Evolutionary conservation across 2,329 filamentous ascomycete genomes (phyloP).

Genomic region (Aschersonia sp.): DNA sequence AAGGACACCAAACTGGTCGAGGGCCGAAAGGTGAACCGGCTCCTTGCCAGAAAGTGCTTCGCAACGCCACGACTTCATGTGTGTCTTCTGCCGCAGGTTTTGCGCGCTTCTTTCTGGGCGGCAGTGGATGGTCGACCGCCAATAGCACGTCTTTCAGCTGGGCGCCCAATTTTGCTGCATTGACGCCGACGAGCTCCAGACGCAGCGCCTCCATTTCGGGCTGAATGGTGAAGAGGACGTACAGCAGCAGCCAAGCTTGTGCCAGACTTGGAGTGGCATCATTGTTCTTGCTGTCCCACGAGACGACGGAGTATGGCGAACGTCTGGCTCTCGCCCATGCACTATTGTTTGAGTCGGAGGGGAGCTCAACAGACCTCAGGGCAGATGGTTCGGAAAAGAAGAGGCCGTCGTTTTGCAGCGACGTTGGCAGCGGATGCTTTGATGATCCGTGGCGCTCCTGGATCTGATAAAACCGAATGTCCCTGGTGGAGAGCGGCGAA

Average conservation of each 20-base stretch:
- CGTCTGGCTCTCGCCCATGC: constrained; percentile 41
- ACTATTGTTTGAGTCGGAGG: constrained; percentile 36
- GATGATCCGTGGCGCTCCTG: constrained; percentile 13
- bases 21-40: constrained; percentile 53
- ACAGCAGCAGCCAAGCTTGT: constrained; percentile 38
- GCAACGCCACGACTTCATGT: constrained; percentile 27
- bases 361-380: constrained; percentile 33
- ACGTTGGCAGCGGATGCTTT: constrained; percentile 12
- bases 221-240: constrained; percentile 35
- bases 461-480: constrained; percentile 20
- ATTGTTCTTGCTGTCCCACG: constrained; percentile 21
- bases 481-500: constrained; percentile 6
- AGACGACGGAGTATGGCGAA: constrained; percentile 29
- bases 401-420: constrained; percentile 19
- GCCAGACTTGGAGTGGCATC: constrained; percentile 26
- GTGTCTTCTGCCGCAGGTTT: constrained; percentile 10
- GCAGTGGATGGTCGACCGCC: constrained; percentile 31
- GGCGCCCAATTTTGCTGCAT: constrained; percentile 17
- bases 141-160: constrained; percentile 33
- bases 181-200: constrained; percentile 25
- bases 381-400: constrained; percentile 30
- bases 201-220: constrained; percentile 33
- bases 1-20: constrained; percentile 45
- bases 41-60: constrained; percentile 54
- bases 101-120: constrained; percentile 15